Percentiles rank a stretch among this genome's conserved stretches.
These are phyloP conservation scores for Cryptomeria japonica DNA, from an alignment of 75 land plant species.

Conservation along the genomic window DNA sequence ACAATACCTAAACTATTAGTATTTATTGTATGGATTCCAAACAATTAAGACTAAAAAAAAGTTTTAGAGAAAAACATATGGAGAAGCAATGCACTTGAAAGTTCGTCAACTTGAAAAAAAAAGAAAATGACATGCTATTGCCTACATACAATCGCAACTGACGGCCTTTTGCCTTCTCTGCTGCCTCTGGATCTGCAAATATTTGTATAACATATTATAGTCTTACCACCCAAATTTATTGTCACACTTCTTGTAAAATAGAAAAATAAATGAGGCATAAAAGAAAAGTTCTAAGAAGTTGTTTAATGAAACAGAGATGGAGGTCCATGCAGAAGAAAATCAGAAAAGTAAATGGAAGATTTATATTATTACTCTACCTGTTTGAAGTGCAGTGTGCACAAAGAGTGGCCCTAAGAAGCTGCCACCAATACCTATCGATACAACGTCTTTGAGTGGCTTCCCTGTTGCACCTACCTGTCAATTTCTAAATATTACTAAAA, in stretches of 20 bases:
- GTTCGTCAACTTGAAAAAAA: background rate
- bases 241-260: background rate
- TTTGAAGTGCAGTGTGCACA: slow-evolving; percentile 96
- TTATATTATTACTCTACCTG: slow-evolving; percentile 47
- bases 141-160: slow-evolving; percentile 72
- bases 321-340: background rate
- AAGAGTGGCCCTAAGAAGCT: slow-evolving; percentile 97
- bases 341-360: background rate
- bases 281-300: background rate
- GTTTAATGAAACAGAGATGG: background rate
- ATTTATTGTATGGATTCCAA: background rate
- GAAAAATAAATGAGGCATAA: background rate
- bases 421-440: slow-evolving; percentile 96
- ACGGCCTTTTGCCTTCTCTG: slow-evolving; percentile 64
- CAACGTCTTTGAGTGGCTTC: slow-evolving; percentile 81
- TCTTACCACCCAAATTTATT: background rate
- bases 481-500: background rate
- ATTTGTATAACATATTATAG: background rate
- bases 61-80: background rate
- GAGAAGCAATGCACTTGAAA: background rate
- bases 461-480: slow-evolving; percentile 93
- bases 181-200: slow-evolving; percentile 67
- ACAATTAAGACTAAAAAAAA: background rate
- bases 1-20: background rate
- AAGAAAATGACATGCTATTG: background rate